Base-by-base conservation (phyloP, 192 early-diverging fungal genomes). In the Neocallimastix lanati region DNA sequence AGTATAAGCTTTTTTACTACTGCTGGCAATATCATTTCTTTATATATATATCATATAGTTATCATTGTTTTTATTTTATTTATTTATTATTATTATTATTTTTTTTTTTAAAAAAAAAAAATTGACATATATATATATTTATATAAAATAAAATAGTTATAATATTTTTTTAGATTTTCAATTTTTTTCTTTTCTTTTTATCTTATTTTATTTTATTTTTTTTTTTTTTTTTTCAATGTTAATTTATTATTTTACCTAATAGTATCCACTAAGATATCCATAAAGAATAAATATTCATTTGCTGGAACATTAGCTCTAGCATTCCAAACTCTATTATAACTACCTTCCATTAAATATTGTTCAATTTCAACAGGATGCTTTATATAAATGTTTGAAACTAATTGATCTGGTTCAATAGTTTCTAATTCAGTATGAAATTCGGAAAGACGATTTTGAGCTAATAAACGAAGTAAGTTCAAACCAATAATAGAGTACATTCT, bases 381-480 rank as follows among this genome's bases (percentile, higher is more conserved):
- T 82, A 99, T 96, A 79, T 91, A 95, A 35, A 91, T 83, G 84
- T 95, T 97, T 80, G 83, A 86, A 67, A 90, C 87, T 21, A 97
- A 84, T 83, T 94, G 92, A 30, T 92, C 88, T 25, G 92, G 88
- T 77, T 94, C 94, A 80, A 99, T 94, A 79, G 88, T 88, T 80
- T 99, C 97, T 35, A 99, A 87, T 81, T 95, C 92, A n/a, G 95
- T 96, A 85, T 99, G 97, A 84, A 99, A 99, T 82, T 99, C 97
- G 18, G 96, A 92, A 81, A 99, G 92, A 29, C 93, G 88, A 89
- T 96, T 95, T 84, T 99, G 95, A 28, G 96, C 90, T 38, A 99
- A 87, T 82, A 99, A 89, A 77, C 94, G 93, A 81, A 99, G 88
- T 38, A 99, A 88, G 81, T 99, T 96, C 58, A 98, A 87, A 4